Percentiles rank a stretch among this genome's conserved stretches.
These are phyloP conservation scores for Ilyonectria destructans DNA, from an alignment of 2,329 filamentous ascomycete genomes.

Conservation along the genomic window DNA sequence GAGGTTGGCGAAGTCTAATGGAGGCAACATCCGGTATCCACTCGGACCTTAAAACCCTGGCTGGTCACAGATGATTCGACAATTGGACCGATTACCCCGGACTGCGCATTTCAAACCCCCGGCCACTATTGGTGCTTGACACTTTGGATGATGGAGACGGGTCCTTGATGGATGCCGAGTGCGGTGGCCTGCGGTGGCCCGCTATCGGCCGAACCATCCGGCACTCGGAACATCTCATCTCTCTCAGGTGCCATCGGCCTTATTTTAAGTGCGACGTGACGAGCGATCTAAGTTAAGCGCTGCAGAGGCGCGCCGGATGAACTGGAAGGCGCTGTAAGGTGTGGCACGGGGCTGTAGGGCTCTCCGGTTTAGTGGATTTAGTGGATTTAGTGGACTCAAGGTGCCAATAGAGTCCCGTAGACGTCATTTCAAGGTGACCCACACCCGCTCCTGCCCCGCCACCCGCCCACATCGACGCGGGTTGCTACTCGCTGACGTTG, in stretches of 20 bases:
- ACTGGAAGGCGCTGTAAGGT: background rate
- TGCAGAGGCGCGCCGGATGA: background rate
- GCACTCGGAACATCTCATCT: slow-evolving; percentile 5
- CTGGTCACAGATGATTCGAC: background rate
- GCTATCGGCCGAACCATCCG: slow-evolving; percentile 38
- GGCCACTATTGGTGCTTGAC: background rate
- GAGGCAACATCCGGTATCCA: background rate
- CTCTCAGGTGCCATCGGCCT: slow-evolving; percentile 29
- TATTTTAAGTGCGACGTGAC: background rate
- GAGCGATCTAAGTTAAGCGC: background rate
- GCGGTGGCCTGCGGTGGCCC: slow-evolving; percentile 26
- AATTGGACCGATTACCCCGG: background rate
- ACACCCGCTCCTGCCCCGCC: slow-evolving; percentile 2
- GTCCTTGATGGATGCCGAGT: background rate
- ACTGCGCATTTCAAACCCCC: background rate
- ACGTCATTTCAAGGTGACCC: slow-evolving; percentile 25
- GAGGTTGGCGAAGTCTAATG: background rate
- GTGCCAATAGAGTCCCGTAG: slow-evolving; percentile 5
- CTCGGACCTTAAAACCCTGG: background rate
- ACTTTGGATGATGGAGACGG: no score
- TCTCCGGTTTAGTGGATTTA: background rate
- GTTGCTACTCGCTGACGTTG: slow-evolving; percentile 6
- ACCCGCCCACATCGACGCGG: slow-evolving; percentile 10
- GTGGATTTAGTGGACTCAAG: background rate
- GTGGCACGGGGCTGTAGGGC: background rate